Base-by-base conservation (phyloP, 352 stramenopile genomes). In the Phytophthora macrochlamydospora region DNA sequence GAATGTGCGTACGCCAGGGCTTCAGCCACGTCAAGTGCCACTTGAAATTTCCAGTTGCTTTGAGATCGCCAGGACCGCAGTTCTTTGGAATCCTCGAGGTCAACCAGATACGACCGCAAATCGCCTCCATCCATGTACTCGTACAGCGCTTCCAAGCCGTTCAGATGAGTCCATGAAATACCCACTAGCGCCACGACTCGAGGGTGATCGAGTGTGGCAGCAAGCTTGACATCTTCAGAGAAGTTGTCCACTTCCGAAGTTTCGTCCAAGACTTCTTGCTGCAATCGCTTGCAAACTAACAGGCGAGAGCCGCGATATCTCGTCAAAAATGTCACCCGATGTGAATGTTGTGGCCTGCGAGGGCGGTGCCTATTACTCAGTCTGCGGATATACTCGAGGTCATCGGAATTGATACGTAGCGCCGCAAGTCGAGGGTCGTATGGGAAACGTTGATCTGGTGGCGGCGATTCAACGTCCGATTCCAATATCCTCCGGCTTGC, bases 41-140 rank as follows among this genome's bases (percentile, higher is more conserved):
- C 54, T 51, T 81, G 69, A 4, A 80, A 40, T 55, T 81, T 82
- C 52, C 66, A 70, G 5, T 57, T 60, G 29, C 31, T 66, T 3
- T 45, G 65, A 30, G 65, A 69, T 43, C 51, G 40, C 69, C 60
- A 61, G 3, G 59, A 61, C 51, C 51, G 52, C 50, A 62, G 43
- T 14, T 60, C 61, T 31, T 62, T 57, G 5, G 48, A 12, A 32
- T 49, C n/a, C 29, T 67, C 54, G 9, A 61, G 43, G 51, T 64
- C 14, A 7, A 67, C 59, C 9, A 91, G 56, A 53, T 78, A 77
- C 13, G 59, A 69, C n/a, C 75, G 59, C 38, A 92, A 32, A 32
- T 89, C 67, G 9, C 82, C 81, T 45, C 74, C 69, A 7, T 85
- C 71, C 79, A 90, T 84, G 67, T 87, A 92, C 70, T 90, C 81